Evolutionary conservation across 805 yeast genomes (phyloP), one percentile per base, ranked within the genome.

Genomic region (Priceomyces castillae): DNA sequence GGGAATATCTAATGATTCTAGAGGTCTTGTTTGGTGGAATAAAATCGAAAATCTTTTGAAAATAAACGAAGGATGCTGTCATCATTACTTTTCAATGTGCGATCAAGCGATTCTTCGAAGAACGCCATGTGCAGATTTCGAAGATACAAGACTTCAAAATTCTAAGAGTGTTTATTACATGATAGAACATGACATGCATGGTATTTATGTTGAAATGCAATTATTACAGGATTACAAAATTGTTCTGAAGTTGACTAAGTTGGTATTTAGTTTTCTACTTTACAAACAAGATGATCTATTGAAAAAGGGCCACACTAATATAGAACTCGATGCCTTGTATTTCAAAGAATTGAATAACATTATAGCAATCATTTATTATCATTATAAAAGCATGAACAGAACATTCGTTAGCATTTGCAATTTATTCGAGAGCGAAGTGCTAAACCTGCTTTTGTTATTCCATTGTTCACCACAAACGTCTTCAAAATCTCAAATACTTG

Each of bases 1-100:
- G 39, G 64, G 64, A 12, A 42, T 58, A 7, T 55, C 56, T 17
- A 40, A 48, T 12, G 40, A 45, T 5, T 52, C 69, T 4, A 64
- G 90, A 35, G 57, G 65, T 4, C 56, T 58, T 9, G 65, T 82
- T 2, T 84, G 90, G 90, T 55, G 60, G 46, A 58, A 58, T 36
- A 76, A 70, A 46, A 58, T 75, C 26, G 75, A 73, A 2, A 66
- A 65, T 43, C 15, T 19, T 9, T 31, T 45, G 6, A 40, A 45
- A 18, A 34, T 49, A 20, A 38, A 47, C 40, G 52, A 52, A 40
- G 22, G 30, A 23, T 43, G 41, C 25, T 52, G 57, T 33, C 47
- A 51, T 22, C 5, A 31, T 15, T 50, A 48, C 37, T 51, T 53
- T 28, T 31, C 38, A 23, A 28, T 9, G 35, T 20, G 11, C 25